Percentiles rank a stretch among this genome's conserved stretches.
Conservation (phyloP, 768 basidiomycete species). For the Kwoniella europaea region DNA sequence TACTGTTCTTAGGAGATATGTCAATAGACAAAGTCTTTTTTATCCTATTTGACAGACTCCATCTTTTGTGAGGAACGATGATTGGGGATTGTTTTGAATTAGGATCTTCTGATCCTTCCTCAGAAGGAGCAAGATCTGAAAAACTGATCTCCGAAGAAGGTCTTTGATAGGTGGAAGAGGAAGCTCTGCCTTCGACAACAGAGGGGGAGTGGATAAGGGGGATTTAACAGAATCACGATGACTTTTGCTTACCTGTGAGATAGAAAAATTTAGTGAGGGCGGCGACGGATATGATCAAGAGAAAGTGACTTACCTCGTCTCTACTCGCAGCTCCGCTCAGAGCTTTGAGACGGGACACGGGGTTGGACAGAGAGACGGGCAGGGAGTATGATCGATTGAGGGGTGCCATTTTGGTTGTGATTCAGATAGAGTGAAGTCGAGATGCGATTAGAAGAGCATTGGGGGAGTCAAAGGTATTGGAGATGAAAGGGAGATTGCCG, state of each 20-base stretch:
- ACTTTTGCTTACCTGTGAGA: constrained; percentile 38
- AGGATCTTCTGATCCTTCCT: neutral
- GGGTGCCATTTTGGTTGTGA: constrained; percentile 46
- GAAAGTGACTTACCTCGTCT: constrained; percentile 52
- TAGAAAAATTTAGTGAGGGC: neutral
- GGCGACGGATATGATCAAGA: neutral
- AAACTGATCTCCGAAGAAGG: constrained; percentile 17
- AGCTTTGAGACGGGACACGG: constrained; percentile 52
- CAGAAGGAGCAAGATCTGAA: constrained; percentile 13
- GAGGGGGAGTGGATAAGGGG: constrained; percentile 6
- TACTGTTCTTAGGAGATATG: constrained; percentile 6
- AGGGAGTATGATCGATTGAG: constrained; percentile 55
- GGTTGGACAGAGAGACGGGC: constrained; percentile 54
- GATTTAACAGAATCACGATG: neutral
- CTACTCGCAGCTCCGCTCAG: constrained; percentile 49
- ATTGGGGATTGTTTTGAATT: constrained; percentile 9
- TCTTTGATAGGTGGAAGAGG: constrained; percentile 12
- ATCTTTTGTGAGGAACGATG: constrained; percentile 1
- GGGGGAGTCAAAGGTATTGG: neutral
- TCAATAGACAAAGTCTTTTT: constrained; percentile 9
- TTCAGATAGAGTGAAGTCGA: constrained; percentile 5
- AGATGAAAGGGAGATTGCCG: neutral
- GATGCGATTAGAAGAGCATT: neutral
- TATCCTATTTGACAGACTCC: constrained; percentile 9
- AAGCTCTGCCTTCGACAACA: constrained; percentile 18